phyloP scores from a whole-genome alignment of 129 eudicot species.

The Escallonia herrerae region DNA sequence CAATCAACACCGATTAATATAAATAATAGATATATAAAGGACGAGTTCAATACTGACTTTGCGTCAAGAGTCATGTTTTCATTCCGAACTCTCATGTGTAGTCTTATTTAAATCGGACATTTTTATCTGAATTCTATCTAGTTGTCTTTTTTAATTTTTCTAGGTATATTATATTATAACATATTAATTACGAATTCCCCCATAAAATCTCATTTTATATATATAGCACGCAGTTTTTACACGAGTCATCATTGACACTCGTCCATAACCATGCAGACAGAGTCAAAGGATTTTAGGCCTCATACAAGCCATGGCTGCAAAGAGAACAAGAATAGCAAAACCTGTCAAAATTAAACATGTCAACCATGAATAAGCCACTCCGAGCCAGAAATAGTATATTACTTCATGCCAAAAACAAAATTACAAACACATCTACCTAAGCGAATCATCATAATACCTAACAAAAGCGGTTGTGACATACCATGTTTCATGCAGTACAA shows the following conservation, averaged over 20 bases:
- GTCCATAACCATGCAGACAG: not conserved
- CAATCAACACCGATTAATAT: too few relatives aligned
- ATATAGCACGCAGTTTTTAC: too few relatives aligned
- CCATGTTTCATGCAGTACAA: not conserved
- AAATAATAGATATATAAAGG: too few relatives aligned
- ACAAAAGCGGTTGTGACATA: not conserved
- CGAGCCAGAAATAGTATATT: not conserved
- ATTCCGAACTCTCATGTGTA: too few relatives aligned
- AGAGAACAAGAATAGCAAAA: slow-evolving; percentile 2
- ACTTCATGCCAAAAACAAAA: not conserved
- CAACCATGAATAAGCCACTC: not conserved
- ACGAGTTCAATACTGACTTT: too few relatives aligned
- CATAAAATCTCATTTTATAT: too few relatives aligned
- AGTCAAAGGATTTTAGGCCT: slow-evolving; percentile 14
- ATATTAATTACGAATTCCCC: too few relatives aligned
- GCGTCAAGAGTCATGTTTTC: too few relatives aligned
- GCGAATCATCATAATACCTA: not conserved
- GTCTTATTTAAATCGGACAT: too few relatives aligned
- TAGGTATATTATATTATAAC: too few relatives aligned
- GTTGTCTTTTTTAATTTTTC: too few relatives aligned
- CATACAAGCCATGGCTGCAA: slow-evolving; percentile 6
- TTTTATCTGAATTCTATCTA: too few relatives aligned
- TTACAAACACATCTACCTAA: not conserved
- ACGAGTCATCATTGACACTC: not conserved
- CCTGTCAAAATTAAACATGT: not conserved